Evolutionary conservation across 2,329 filamentous ascomycete genomes (phyloP).

Genomic region (Microcyclospora pomicola): DNA sequence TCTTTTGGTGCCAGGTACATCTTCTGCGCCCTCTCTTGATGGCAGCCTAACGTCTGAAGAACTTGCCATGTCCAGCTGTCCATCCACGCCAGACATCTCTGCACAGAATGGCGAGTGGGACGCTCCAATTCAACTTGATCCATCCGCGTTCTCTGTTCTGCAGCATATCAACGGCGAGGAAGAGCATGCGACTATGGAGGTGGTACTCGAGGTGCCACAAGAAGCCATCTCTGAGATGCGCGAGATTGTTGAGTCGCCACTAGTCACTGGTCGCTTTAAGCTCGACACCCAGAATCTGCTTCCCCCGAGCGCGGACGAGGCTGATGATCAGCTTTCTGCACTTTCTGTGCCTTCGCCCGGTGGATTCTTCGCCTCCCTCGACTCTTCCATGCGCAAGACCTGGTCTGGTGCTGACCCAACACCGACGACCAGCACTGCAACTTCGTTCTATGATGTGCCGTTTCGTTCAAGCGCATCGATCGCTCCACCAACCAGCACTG

Average conservation of each 20-base stretch:
- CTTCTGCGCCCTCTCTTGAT: constrained; percentile 76
- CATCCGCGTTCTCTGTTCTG: constrained; percentile 66
- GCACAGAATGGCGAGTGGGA: constrained; percentile 47
- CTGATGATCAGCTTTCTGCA: constrained; percentile 47
- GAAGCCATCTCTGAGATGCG: constrained; percentile 43
- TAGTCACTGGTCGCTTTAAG: constrained; percentile 29
- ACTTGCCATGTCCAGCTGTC: constrained; percentile 67
- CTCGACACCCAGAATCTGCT: constrained; percentile 17
- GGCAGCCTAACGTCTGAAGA: constrained; percentile 82
- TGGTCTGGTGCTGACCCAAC: constrained; percentile 54
- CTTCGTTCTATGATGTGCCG: constrained; percentile 77
- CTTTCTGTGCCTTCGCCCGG: constrained; percentile 79
- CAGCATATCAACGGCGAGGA: constrained; percentile 52
- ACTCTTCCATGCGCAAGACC: constrained; percentile 55
- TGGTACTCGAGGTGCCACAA: constrained; percentile 31
- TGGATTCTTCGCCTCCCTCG: constrained; percentile 80
- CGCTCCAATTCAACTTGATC: constrained; percentile 47
- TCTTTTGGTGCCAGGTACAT: constrained; percentile 56
- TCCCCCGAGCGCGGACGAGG: constrained; percentile 37
- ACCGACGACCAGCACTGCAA: constrained; percentile 80
- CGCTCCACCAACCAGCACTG: constrained; percentile 67
- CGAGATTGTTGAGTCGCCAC: constrained; percentile 39
- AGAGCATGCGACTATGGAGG: constrained; percentile 16
- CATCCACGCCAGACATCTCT: constrained; percentile 61
- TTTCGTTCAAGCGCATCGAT: constrained; percentile 41